phyloP scores from a whole-genome alignment of 306 rosid genomes.

The Gleditsia sinensis region DNA sequence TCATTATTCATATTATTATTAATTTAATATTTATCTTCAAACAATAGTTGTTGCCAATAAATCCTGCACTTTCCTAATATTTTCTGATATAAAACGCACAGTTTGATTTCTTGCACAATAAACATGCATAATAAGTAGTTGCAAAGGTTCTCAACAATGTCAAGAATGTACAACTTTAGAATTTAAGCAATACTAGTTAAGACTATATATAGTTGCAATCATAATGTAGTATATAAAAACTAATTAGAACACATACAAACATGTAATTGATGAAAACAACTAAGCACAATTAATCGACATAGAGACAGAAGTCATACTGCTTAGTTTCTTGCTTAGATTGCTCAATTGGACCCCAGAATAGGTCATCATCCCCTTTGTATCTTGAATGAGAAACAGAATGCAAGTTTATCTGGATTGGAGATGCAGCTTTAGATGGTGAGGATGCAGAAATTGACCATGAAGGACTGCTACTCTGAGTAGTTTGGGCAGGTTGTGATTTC shows the following conservation, averaged over 20 bases:
- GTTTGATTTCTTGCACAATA: neutral
- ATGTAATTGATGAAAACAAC: neutral
- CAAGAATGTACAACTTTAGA: neutral
- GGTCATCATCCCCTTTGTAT: conserved; percentile 78
- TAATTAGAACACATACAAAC: neutral
- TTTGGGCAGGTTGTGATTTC: conserved; percentile 72
- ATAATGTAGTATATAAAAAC: neutral
- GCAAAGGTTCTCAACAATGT: neutral
- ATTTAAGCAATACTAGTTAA: neutral
- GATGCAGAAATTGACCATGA: conserved; percentile 73
- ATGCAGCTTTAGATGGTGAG: conserved; percentile 71
- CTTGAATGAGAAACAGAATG: conserved; percentile 58
- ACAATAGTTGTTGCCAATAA: neutral
- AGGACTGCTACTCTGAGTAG: conserved; percentile 50
- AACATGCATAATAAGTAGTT: neutral
- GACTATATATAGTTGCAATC: neutral
- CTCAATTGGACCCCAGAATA: conserved; percentile 94
- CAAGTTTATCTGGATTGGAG: conserved; percentile 59
- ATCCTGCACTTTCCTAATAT: neutral
- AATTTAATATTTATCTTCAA: neutral
- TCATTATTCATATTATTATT: no score
- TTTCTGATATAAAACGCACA: neutral
- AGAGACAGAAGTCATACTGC: conserved; percentile 59
- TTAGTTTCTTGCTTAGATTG: conserved; percentile 77
- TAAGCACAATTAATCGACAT: neutral